Evolutionary conservation across 2,329 filamentous ascomycete genomes (phyloP), one percentile per base, ranked within the genome.

Genomic region (Coleophoma cylindrospora): DNA sequence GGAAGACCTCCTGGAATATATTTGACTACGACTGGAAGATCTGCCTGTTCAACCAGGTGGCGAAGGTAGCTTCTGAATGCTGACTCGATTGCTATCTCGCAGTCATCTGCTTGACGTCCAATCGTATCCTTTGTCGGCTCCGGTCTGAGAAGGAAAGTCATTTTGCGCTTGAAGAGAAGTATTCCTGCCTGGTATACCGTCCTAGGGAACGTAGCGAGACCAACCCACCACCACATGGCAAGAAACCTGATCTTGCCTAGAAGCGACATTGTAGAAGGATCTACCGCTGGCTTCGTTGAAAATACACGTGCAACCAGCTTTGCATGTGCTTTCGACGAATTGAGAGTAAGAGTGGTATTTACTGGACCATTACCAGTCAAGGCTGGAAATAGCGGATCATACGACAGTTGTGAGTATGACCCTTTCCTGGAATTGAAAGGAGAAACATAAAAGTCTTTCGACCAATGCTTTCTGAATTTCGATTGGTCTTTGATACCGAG

Each of bases 361-460:
- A 89, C 70, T 3, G 64, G 64, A 17, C 68, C 64, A 45, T 65
- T 64, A 10, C 64, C 67, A 22, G 70, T 59, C 63, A 72, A 67
- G 6, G 55, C 54, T 2, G 67, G 64, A 4, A 58, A 64, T 11
- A 81, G 65, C 3, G 75, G 73, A 56, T 84, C 77, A 51, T 64
- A 66, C 1, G 76, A 72, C 11, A 68, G 58, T 13, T 83, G 59
- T 1, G 73, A 77, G 59, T 82, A 84, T 0, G 67, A 68, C 3
- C 79, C 79, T 47, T 77, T 75, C 32, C 76, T 72, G 6, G 77
- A 80, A 62, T 87, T 91, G 72, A 91, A 91, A 0, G 84, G 84
- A 1, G 85, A 90, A 15, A 89, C 84, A 61, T 89, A 86, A 55
- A 91, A 88, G 56, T 88, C 85, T 58, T 91, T 91, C 6, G 70